A percentile compares a stretch with the other conserved stretches of the same genome.
Evolutionary conservation across 306 rosid genomes (phyloP).

Genomic region (Begonia masoniana): DNA sequence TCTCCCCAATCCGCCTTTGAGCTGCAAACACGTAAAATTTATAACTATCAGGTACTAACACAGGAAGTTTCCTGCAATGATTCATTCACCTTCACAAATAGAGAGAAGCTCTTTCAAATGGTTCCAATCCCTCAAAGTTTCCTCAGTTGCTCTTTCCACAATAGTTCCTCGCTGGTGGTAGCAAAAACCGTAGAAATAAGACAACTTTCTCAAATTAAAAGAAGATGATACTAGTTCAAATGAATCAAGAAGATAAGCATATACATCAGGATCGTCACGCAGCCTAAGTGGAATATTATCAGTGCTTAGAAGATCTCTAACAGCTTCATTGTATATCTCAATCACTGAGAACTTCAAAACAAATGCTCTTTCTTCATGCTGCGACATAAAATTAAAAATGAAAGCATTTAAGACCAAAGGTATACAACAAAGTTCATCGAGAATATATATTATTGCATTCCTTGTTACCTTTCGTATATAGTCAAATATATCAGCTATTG

Average conservation of each 20-base stretch:
- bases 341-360: conserved; percentile 83
- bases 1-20: conserved; percentile 96
- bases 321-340: conserved; percentile 95
- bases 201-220: not conserved
- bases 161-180: conserved; percentile 62
- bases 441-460: no score
- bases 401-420: not conserved
- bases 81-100: conserved; percentile 70
- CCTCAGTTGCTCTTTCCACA: conserved; percentile 91
- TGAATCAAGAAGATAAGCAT: conserved; percentile 5
- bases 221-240: not conserved
- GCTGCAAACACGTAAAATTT: conserved; percentile 37
- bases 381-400: conserved; percentile 16
- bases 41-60: conserved; percentile 14
- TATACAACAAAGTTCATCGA: no score
- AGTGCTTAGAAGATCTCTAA: conserved; percentile 84
- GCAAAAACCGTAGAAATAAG: conserved; percentile 8
- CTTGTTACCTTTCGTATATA: conserved; percentile 57
- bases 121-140: conserved; percentile 72
- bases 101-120: conserved; percentile 80
- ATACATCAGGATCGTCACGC: conserved; percentile 96
- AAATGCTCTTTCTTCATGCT: conserved; percentile 97
- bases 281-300: conserved; percentile 78
- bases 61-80: conserved; percentile 5
- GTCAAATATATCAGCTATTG: conserved; percentile 90